A percentile compares a stretch with the other conserved stretches of the same genome.
These are phyloP conservation scores for Metarhizium humberi DNA, from an alignment of 2,329 filamentous ascomycete genomes.

Conservation along the genomic window DNA sequence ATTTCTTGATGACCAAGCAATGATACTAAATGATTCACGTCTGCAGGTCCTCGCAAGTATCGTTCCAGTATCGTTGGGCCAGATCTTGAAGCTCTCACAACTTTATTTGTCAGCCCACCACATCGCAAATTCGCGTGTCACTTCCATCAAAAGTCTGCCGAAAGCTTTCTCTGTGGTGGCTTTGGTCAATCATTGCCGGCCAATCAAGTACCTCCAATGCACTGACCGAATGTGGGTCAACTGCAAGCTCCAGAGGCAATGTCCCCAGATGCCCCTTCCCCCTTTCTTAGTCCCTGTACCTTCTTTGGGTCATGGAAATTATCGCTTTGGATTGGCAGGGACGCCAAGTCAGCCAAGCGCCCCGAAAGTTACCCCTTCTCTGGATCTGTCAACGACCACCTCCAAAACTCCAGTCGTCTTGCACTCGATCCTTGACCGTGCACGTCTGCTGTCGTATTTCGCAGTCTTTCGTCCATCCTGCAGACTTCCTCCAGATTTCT, in stretches of 20 bases:
- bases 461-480: slow-evolving; percentile 14
- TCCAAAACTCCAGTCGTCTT: slow-evolving; percentile 4
- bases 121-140: slow-evolving; percentile 5
- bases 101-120: slow-evolving; percentile 11
- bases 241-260: slow-evolving; percentile 17
- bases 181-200: slow-evolving; percentile 8
- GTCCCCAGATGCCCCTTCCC: slow-evolving; percentile 25
- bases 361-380: slow-evolving; percentile 30
- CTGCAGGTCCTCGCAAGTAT: neutral
- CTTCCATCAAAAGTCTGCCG: slow-evolving; percentile 19
- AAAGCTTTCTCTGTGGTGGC: slow-evolving; percentile 16
- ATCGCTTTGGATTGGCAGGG: slow-evolving; percentile 34
- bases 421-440: slow-evolving; percentile 4
- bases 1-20: neutral
- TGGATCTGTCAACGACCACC: slow-evolving; percentile 3
- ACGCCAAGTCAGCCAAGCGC: slow-evolving; percentile 12
- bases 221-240: slow-evolving; percentile 19
- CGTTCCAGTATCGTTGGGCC: neutral
- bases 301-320: slow-evolving; percentile 35
- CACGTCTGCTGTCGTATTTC: slow-evolving; percentile 8
- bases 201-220: slow-evolving; percentile 20
- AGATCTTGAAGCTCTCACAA: neutral
- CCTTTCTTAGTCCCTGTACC: slow-evolving; percentile 32
- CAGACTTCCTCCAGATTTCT: slow-evolving; percentile 20
- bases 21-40: neutral